Base-by-base conservation (phyloP, 2,329 filamentous ascomycete species). In the Trichoderma koningiopsis region DNA sequence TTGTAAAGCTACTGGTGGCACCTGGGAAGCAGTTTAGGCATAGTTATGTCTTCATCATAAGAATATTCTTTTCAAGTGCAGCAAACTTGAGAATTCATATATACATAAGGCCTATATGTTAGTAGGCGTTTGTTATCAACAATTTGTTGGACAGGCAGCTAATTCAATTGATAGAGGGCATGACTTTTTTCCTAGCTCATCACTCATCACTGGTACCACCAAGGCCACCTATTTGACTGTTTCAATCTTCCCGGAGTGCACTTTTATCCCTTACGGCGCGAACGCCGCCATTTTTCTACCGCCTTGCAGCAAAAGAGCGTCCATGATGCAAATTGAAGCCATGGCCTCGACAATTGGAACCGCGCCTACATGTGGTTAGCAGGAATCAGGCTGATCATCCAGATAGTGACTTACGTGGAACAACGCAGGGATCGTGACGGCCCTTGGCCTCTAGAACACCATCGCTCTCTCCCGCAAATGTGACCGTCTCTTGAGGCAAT, bases 381-480 rank as follows among this genome's bases (percentile, higher is more conserved):
- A 57, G 19, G 10, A 57, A 37, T 35, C 27, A 35, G 31, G 8
- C n/a, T 57, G 11, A 22, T 37, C 19, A 11, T 14, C 14, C 5
- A 22, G 29, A 22, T 5, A 0, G n/a, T 14, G 31, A 57, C 55
- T 19, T 57, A 57, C 55, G 55, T 24, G 93, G 93, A 57, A 97
- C 93, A 24, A 98, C 95, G 76, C 93, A 96, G 4, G 96, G 94
- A 78, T 98, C 95, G 79, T 98, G 95, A 70, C 96, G 86, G 27
- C 96, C 96, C 87, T 97, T 98, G 62, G 94, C 94, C 72, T 94
- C 92, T 40, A 98, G 84, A 4, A 92, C 83, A 62, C 96, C 96
- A 72, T 92, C 88, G 14, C 77, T 77, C 11, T 85, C 83, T 57
- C 91, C 91, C 70, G 91, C 90, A 80, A 96, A 98, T 11, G 88